Conservation (phyloP, 1,139 yeast genomes). For the Pichia sp. region DNA sequence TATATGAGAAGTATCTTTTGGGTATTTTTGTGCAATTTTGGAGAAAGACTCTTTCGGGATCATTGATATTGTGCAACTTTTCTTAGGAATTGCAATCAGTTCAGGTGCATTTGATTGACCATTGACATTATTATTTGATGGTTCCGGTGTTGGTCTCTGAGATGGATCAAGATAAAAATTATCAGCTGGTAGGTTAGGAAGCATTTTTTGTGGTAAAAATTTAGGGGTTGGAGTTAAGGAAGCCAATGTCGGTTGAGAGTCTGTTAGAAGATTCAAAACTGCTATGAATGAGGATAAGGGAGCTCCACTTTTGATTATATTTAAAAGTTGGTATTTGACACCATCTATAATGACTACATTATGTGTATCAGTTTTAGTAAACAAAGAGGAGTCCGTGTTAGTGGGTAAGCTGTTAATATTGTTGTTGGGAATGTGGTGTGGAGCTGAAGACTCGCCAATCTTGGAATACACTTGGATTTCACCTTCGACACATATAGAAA, state of each 20-base stretch:
- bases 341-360: conserved; percentile 34
- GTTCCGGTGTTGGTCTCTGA: not conserved
- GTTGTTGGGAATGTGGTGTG: too few relatives aligned
- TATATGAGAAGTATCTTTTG: conserved; percentile 87
- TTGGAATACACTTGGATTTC: conserved; percentile 71
- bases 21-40: conserved; percentile 65
- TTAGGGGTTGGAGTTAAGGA: conserved; percentile 13
- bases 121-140: not conserved
- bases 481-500: conserved; percentile 93
- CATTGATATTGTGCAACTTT: conserved; percentile 79
- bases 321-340: conserved; percentile 64
- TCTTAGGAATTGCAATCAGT: conserved; percentile 53
- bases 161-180: conserved; percentile 11
- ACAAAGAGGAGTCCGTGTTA: conserved; percentile 15
- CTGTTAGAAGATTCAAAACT: conserved; percentile 64
- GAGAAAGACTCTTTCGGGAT: conserved; percentile 82
- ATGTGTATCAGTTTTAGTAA: conserved; percentile 19
- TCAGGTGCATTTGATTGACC: conserved; percentile 29
- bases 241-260: conserved; percentile 22
- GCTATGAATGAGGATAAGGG: conserved; percentile 80
- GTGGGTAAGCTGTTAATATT: too few relatives aligned
- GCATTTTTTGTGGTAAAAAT: conserved; percentile 1
- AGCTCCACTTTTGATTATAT: conserved; percentile 78
- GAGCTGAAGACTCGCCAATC: too few relatives aligned
- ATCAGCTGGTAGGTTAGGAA: conserved; percentile 11